A percentile compares a stretch with the other conserved stretches of the same genome.
These are phyloP conservation scores for Aegilops sharonensis DNA, from an alignment of 176 grass and related monocot species.

Conservation along the genomic window DNA sequence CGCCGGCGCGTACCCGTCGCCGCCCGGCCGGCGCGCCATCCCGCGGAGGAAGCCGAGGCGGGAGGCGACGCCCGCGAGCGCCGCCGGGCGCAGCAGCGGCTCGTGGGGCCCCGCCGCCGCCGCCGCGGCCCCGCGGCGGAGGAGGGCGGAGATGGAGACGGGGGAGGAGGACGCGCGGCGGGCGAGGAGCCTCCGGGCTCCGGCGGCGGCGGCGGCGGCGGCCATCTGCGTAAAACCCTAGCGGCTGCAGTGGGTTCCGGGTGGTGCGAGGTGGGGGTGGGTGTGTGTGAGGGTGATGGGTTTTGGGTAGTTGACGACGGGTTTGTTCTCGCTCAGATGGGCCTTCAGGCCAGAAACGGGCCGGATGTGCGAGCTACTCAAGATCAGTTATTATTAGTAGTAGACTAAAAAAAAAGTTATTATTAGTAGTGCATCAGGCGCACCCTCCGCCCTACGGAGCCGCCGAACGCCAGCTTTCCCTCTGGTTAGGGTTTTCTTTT, in stretches of 20 bases:
- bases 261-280: not conserved
- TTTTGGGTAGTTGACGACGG: not conserved
- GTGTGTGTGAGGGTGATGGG: not conserved
- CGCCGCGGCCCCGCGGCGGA: slow-evolving; percentile 5
- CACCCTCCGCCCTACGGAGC: no score
- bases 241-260: not conserved
- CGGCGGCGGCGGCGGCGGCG: slow-evolving; percentile 37
- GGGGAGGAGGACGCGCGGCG: slow-evolving; percentile 31
- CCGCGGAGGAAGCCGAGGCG: slow-evolving; percentile 45
- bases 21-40: slow-evolving; percentile 49
- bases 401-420: no score
- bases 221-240: slow-evolving; percentile 52
- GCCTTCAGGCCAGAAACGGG: not conserved
- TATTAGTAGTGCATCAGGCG: no score
- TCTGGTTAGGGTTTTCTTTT: no score
- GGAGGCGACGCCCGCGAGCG: slow-evolving; percentile 6
- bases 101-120: not conserved
- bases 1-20: slow-evolving; percentile 26
- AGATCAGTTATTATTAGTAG: no score
- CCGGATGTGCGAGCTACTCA: no score
- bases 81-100: slow-evolving; percentile 37
- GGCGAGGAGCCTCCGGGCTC: slow-evolving; percentile 54
- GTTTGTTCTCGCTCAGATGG: not conserved
- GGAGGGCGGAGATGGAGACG: slow-evolving; percentile 13
- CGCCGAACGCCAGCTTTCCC: no score